phyloP scores from a whole-genome alignment of 805 yeast species.

The Lachancea waltii region DNA sequence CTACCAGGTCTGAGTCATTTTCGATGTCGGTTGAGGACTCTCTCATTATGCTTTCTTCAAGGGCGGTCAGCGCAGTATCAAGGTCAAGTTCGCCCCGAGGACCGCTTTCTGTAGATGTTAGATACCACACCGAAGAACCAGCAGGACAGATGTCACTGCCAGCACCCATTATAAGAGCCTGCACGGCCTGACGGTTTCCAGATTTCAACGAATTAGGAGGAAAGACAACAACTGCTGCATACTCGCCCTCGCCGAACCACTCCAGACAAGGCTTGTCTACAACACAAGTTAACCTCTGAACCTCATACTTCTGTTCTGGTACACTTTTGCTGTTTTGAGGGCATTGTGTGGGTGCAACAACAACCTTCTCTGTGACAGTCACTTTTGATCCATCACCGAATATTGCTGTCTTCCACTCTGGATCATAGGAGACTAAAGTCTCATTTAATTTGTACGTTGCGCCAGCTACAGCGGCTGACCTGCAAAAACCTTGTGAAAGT shows the following conservation, averaged over 20 bases:
- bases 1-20: conserved; percentile 52
- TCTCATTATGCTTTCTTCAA: conserved; percentile 74
- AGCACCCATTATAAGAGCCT: conserved; percentile 79
- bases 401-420: conserved; percentile 56
- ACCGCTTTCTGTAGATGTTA: conserved; percentile 68
- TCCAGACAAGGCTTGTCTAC: conserved; percentile 83
- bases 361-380: conserved; percentile 70
- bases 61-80: conserved; percentile 69
- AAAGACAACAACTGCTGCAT: conserved; percentile 82
- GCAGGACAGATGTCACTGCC: conserved; percentile 81
- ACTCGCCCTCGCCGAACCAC: conserved; percentile 85
- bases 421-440: conserved; percentile 57
- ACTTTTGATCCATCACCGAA: conserved; percentile 72
- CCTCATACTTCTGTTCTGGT: conserved; percentile 44
- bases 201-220: conserved; percentile 74
- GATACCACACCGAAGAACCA: conserved; percentile 89
- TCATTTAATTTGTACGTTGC: conserved; percentile 85
- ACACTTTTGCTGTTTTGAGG: conserved; percentile 38
- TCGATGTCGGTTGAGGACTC: conserved; percentile 59
- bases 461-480: conserved; percentile 98
- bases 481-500: conserved; percentile 90
- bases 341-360: conserved; percentile 67
- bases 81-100: conserved; percentile 68
- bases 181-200: conserved; percentile 69
- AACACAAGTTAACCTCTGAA: conserved; percentile 72